A percentile compares a stretch with the other conserved stretches of the same genome.
These are phyloP conservation scores for Pezicula rhizophila DNA, from an alignment of 2,329 filamentous ascomycete genomes.

Conservation along the genomic window DNA sequence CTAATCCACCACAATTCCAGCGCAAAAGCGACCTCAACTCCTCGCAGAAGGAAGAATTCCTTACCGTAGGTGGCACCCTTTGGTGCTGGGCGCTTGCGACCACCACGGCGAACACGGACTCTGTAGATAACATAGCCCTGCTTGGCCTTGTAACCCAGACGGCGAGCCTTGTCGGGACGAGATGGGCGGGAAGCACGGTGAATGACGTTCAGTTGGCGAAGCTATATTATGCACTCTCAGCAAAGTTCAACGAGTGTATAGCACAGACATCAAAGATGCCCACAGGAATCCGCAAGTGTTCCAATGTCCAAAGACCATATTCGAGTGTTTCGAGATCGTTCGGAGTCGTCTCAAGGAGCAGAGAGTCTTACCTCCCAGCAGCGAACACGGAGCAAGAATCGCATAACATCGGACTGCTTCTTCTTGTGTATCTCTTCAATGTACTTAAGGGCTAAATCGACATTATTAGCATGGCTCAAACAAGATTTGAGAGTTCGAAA, in stretches of 20 bases:
- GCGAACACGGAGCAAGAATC: conserved; percentile 98
- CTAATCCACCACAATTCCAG: not conserved
- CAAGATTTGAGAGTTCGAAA: too few relatives aligned
- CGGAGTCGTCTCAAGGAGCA: conserved; percentile 30
- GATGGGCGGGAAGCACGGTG: conserved; percentile 97
- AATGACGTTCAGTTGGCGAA: conserved; percentile 99
- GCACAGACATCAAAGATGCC: conserved; percentile 47
- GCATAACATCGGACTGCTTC: conserved; percentile 99
- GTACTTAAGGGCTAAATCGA: conserved; percentile 58
- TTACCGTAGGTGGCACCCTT: conserved; percentile 99
- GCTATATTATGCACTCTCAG: conserved; percentile 99
- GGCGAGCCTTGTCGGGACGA: conserved; percentile 99
- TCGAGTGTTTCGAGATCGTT: conserved; percentile 27
- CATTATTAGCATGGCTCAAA: too few relatives aligned
- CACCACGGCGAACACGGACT: conserved; percentile 95
- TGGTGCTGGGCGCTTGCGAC: conserved; percentile 90
- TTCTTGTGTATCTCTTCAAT: conserved; percentile 99
- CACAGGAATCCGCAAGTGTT: conserved; percentile 21
- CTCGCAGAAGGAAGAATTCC: conserved; percentile 28
- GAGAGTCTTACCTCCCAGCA: conserved; percentile 92
- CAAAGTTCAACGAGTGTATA: conserved; percentile 99
- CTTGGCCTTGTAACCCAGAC: conserved; percentile 99
- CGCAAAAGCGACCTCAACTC: not conserved
- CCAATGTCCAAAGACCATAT: conserved; percentile 23
- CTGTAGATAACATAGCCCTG: conserved; percentile 99